These are phyloP conservation scores for Galeopsis tetrahit DNA, from an alignment of 257 asterid species.

Conservation along the genomic window DNA sequence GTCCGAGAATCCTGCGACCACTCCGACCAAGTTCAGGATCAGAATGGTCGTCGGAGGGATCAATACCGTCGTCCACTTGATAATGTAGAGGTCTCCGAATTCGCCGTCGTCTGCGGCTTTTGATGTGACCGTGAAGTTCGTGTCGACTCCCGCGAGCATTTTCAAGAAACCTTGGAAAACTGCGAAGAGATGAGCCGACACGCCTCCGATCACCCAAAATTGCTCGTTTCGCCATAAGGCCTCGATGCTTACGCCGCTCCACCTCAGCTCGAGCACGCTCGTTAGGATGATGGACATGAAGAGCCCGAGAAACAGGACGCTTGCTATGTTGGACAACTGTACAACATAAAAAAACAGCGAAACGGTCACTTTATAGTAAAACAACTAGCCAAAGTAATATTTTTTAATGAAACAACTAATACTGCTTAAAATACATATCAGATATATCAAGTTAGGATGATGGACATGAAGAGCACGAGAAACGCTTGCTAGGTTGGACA, in stretches of 20 bases:
- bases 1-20: slow-evolving; percentile 92
- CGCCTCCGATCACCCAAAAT: slow-evolving; percentile 99
- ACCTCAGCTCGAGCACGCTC: slow-evolving; percentile 83
- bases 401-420: too few relatives aligned
- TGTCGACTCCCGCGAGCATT: slow-evolving; percentile 90
- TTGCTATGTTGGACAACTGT: slow-evolving; percentile 75
- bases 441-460: slow-evolving; percentile 51
- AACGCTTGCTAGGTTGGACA: slow-evolving; percentile 92
- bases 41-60: slow-evolving; percentile 95
- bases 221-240: slow-evolving; percentile 98
- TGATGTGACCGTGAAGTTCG: slow-evolving; percentile 88
- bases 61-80: slow-evolving; percentile 96
- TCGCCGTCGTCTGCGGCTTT: slow-evolving; percentile 85
- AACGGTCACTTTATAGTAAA: too few relatives aligned
- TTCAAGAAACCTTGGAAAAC: slow-evolving; percentile 97
- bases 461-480: slow-evolving; percentile 83
- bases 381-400: too few relatives aligned
- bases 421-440: too few relatives aligned
- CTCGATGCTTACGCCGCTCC: slow-evolving; percentile 97
- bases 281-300: slow-evolving; percentile 81
- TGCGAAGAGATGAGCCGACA: slow-evolving; percentile 95
- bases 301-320: slow-evolving; percentile 81
- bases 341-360: too few relatives aligned
- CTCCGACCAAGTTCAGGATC: slow-evolving; percentile 81
- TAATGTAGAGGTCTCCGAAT: slow-evolving; percentile 80